phyloP scores from a whole-genome alignment of 306 rosid species.

The Notholithocarpus densiflorus region DNA sequence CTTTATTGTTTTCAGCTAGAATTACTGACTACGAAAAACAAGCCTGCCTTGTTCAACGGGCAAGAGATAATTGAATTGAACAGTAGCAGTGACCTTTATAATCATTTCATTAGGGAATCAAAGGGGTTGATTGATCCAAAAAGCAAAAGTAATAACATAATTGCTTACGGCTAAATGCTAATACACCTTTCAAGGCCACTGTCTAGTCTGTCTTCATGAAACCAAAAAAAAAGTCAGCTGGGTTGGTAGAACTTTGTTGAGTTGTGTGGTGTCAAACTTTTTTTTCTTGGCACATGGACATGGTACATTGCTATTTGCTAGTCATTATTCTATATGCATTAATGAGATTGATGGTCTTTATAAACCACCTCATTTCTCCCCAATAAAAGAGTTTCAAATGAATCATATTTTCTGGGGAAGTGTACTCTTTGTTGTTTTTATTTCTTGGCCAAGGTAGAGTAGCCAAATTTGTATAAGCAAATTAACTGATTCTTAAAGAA shows the following conservation, averaged over 20 bases:
- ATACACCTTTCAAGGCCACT: neutral
- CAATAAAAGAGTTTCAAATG: too few relatives aligned
- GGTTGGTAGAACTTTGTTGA: neutral
- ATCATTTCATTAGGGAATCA: neutral
- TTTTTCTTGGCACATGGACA: too few relatives aligned
- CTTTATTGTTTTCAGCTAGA: neutral
- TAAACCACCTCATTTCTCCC: too few relatives aligned
- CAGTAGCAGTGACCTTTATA: neutral
- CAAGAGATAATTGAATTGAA: neutral
- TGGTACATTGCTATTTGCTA: too few relatives aligned
- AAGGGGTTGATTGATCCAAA: neutral
- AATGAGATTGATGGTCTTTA: too few relatives aligned
- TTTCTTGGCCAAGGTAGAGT: too few relatives aligned
- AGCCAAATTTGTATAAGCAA: too few relatives aligned
- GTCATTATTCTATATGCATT: too few relatives aligned
- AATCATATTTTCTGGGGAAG: too few relatives aligned
- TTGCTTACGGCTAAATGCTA: neutral
- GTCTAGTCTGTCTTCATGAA: neutral
- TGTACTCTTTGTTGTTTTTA: too few relatives aligned
- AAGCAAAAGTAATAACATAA: neutral
- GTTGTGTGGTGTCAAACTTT: too few relatives aligned
- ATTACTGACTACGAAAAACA: neutral
- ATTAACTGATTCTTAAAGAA: too few relatives aligned
- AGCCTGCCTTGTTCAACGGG: neutral
- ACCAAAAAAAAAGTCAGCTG: neutral